Base-by-base conservation (phyloP, 108 stramenopile genomes). In the Skeletonema costatum region DNA sequence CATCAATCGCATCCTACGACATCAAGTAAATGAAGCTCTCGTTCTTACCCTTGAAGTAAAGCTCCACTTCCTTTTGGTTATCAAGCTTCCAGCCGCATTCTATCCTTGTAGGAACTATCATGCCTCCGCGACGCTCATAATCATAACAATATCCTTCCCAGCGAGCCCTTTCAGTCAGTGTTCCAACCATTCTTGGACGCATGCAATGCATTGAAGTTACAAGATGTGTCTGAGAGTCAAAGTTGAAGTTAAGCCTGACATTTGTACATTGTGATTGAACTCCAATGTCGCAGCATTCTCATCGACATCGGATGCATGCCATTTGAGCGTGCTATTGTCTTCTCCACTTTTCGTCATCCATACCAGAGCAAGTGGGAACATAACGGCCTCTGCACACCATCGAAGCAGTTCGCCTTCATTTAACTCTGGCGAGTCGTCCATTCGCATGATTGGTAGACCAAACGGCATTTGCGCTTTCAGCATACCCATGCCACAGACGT, bases 21-120 rank as follows among this genome's bases (percentile, higher is more conserved):
- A 68, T 68, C 13, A 76, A 16, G 42, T 76, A 76, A 60, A 68
- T 61, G 44, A 71, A 65, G 21, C 53, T 56, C 21, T 30, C 31
- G 68, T 77, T 77, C 48, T 64, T 71, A 13, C 76, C 76, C 38
- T 36, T 32, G 32, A 77, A 77, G 62, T 77, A 77, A 6, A 77
- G 30, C 62, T 77, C 76, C 10, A 77, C 39, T 21, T 46, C 66
- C 12, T 38, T 42, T 7, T 72, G 51, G 11, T n/a, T 17, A 60
- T 64, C 48, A 30, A 65, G 6, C 17, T 56, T 33, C 76, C 76
- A 77, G 13, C 76, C 76, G 4, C 13, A 62, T 61, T 77, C 76
- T 70, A 77, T 71, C 42, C 31, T 77, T 35, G 76, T 72, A 6
- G 76, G 76, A 32, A 77, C 76, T 12, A 56, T 0, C 63, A 77